Base-by-base conservation (phyloP, 2,329 filamentous ascomycete species). In the Aspergillus sergii region DNA sequence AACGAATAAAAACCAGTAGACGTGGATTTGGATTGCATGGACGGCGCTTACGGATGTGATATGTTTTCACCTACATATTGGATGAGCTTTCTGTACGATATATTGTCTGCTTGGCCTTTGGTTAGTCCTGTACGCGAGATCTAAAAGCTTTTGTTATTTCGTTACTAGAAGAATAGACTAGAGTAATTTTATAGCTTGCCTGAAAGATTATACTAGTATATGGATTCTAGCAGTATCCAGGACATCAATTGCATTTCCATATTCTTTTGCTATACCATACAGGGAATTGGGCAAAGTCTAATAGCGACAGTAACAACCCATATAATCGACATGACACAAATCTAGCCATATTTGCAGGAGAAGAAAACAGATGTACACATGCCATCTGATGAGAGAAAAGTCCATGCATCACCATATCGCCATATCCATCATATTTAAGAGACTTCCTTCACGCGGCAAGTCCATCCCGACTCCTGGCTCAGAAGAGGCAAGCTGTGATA, bases 361-460 rank as follows among this genome's bases (percentile, higher is more conserved):
- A 66, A 70, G 62, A 69, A 61, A 67, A 68, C 68, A 71, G 69
- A 65, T 71, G 71, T 71, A 73, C 73, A 70, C 73, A 63, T 46
- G 39, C 54, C 59, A 63, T 65, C 59, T 59, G 58, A 56, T 64
- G 62, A 61, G 64, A 66, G 65, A 64, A 62, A 64, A 60, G 66
- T 61, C 64, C 62, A 65, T 65, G 30, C 64, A 58, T 61, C 46
- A 51, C 65, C 55, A 48, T 61, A 58, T 63, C 64, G 55, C 63
- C 64, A 57, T 64, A 36, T 58, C 61, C 58, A 60, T 77, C 86
- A 90, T 72, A 36, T 36, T 43, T 68, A 69, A n/a, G 86, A 84
- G 65, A 95, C 81, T 81, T 96, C 85, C 71, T 87, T 91, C 71
- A 97, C 83, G 81, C 90, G 93, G 84, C 94, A 97, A 72, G 91